Base-by-base conservation (phyloP, 345 rosid genomes). In the Eutrema heterophyllum region DNA sequence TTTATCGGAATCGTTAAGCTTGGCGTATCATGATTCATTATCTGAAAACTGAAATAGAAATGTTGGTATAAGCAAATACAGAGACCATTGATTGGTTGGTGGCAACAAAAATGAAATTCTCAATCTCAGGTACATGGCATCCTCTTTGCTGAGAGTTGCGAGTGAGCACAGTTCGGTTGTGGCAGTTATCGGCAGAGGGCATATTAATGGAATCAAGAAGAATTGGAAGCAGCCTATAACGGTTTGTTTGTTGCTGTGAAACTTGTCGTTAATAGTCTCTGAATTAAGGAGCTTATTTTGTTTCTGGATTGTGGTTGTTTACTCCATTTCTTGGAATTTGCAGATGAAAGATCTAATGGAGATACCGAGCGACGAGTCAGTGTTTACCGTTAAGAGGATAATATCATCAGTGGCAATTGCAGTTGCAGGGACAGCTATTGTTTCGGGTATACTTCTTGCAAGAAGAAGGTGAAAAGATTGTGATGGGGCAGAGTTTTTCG, bases 101-200 rank as follows among this genome's bases (percentile, higher is more conserved):
- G 70, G 57, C 38, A 52, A 52, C 4, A 40, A 29, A 58, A 11
- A 41, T 51, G 56, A 51, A 35, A 68, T 6, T 16, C 71, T 43
- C 82, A 96, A 97, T 16, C 71, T 43, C 82, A 96, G 98, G 90
- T 92, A 84, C 87, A 96, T 96, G 99, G 85, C 99, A 13, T 86
- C 84, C 16, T 76, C 77, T 14, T 83, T 96, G 73, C 86, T 85
- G 50, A 86, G 78, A 71, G 82, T 79, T 71, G 98, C 96, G 4
- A 79, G 86, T 21, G 92, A 90, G 74, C 96, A 92, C 60, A 76
- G 79, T 68, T 86, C 90, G 26, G 97, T 96, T 1, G 99, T 95
- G 30, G 99, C 97, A 33, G 97, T 95, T 2, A 91, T 96, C 32
- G 99, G 99, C n/a, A 96, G 84, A 85, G 98, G 98, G n/a, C 99